Evolutionary conservation across 2,329 filamentous ascomycete genomes (phyloP).

Genomic region (Phyllosticta citribraziliensis): DNA sequence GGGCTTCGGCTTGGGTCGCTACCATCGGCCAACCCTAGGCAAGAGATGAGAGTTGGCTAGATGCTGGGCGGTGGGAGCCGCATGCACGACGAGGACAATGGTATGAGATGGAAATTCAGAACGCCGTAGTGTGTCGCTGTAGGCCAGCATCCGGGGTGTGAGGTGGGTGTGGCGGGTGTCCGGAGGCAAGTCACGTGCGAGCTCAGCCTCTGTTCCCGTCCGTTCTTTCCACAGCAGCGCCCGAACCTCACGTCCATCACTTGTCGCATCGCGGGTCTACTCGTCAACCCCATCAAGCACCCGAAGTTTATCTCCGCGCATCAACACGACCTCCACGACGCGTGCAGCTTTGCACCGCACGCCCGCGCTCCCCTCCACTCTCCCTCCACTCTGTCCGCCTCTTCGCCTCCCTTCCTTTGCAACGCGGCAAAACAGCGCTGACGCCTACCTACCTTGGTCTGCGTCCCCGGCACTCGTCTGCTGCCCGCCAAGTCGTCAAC

Average conservation of each 20-base stretch:
- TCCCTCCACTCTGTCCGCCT: slow-evolving; percentile 8
- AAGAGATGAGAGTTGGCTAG: neutral
- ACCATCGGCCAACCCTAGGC: neutral
- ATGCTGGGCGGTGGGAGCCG: neutral
- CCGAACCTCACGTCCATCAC: neutral
- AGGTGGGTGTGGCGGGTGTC: neutral
- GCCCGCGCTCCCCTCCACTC: slow-evolving; percentile 6
- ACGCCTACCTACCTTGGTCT: slow-evolving; percentile 6
- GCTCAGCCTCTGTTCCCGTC: neutral
- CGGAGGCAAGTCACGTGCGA: neutral
- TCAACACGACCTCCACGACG: slow-evolving; percentile 26
- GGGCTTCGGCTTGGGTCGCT: neutral
- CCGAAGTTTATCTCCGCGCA: slow-evolving; percentile 26
- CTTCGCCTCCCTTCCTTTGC: slow-evolving; percentile 10
- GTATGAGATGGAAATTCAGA: too few species aligned
- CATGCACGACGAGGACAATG: neutral
- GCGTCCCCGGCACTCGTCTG: slow-evolving; percentile 8
- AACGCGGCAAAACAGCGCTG: slow-evolving; percentile 5
- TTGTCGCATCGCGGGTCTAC: neutral
- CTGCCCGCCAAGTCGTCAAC: slow-evolving; percentile 6
- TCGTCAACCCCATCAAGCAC: slow-evolving; percentile 16
- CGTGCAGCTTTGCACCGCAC: slow-evolving; percentile 18
- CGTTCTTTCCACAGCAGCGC: neutral
- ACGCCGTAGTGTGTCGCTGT: neutral
- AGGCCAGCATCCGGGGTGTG: neutral